These are phyloP conservation scores for Pleomassaria siparia DNA, from an alignment of 2,329 filamentous ascomycete species.

Conservation along the genomic window DNA sequence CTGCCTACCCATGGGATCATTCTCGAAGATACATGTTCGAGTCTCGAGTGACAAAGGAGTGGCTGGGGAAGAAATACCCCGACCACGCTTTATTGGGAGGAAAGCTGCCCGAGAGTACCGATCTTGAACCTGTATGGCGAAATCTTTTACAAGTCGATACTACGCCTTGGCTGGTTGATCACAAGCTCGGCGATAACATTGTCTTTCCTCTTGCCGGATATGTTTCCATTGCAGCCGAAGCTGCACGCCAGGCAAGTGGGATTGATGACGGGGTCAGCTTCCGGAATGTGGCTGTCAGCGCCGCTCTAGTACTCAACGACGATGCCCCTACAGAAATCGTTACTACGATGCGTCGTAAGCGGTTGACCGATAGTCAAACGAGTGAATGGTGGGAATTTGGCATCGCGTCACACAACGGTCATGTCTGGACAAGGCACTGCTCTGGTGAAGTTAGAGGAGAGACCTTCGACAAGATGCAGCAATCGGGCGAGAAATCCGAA, in stretches of 20 bases:
- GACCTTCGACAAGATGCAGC: background rate
- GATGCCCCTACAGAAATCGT: slow-evolving; percentile 9
- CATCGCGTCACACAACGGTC: slow-evolving; percentile 15
- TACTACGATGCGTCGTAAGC: slow-evolving; percentile 9
- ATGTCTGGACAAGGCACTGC: slow-evolving; percentile 24
- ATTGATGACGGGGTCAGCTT: slow-evolving; percentile 1
- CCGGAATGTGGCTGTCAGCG: slow-evolving; percentile 8
- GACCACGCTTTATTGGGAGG: too few species aligned
- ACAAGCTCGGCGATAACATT: slow-evolving; percentile 43
- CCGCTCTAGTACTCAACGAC: slow-evolving; percentile 10
- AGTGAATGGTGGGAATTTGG: slow-evolving; percentile 15
- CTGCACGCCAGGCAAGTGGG: slow-evolving; percentile 15
- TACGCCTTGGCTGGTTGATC: slow-evolving; percentile 49
- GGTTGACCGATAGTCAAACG: slow-evolving; percentile 13
- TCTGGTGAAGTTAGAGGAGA: slow-evolving; percentile 9
- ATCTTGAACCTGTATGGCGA: too few species aligned
- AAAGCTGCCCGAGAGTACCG: too few species aligned
- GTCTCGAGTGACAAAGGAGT: too few species aligned
- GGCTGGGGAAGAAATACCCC: too few species aligned
- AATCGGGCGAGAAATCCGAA: background rate
- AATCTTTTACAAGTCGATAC: too few species aligned
- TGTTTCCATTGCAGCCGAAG: slow-evolving; percentile 45
- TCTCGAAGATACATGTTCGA: too few species aligned
- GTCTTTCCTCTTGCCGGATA: slow-evolving; percentile 51
- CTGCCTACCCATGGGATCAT: too few species aligned